Evolutionary conservation across 768 basidiomycete genomes (phyloP).

Genomic region (Termitomyces heimii): DNA sequence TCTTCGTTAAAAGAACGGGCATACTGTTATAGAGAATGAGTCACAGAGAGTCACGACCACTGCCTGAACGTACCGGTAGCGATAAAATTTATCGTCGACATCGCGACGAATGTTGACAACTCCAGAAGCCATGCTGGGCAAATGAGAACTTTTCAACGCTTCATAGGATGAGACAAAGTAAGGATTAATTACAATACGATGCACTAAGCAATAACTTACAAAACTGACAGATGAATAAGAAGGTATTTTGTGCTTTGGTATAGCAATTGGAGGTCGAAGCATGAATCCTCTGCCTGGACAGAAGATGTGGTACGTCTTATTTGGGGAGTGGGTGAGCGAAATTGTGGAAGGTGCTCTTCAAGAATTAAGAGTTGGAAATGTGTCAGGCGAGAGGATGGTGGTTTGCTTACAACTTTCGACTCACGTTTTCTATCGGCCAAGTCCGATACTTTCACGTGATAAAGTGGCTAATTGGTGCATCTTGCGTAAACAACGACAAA

Average conservation of each 20-base stretch:
- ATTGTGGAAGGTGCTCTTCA: conserved; percentile 43
- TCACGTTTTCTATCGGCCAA: conserved; percentile 15
- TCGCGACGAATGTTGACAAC: conserved; percentile 93
- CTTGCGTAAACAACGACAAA: too few relatives aligned
- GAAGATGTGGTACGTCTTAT: conserved; percentile 41
- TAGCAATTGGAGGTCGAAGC: conserved; percentile 84
- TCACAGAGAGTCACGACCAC: not conserved
- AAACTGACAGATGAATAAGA: conserved; percentile 46
- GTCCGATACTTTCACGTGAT: conserved; percentile 5
- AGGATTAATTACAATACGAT: not conserved
- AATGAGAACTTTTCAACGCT: conserved; percentile 50
- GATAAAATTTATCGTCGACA: conserved; percentile 96
- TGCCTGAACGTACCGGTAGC: conserved; percentile 62
- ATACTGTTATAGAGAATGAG: conserved; percentile 48
- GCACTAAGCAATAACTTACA: conserved; percentile 28
- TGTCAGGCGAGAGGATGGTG: conserved; percentile 15
- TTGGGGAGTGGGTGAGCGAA: conserved; percentile 49
- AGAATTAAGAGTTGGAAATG: not conserved
- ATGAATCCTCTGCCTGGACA: conserved; percentile 83
- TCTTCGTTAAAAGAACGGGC: conserved; percentile 92
- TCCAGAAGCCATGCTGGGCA: conserved; percentile 82
- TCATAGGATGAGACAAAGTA: not conserved
- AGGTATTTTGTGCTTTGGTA: conserved; percentile 57
- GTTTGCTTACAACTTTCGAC: conserved; percentile 20
- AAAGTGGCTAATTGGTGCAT: too few relatives aligned